Percentiles rank a stretch among this genome's conserved stretches.
Conservation (phyloP, 2,329 filamentous ascomycete genomes). For the Ascochyta fabae region DNA sequence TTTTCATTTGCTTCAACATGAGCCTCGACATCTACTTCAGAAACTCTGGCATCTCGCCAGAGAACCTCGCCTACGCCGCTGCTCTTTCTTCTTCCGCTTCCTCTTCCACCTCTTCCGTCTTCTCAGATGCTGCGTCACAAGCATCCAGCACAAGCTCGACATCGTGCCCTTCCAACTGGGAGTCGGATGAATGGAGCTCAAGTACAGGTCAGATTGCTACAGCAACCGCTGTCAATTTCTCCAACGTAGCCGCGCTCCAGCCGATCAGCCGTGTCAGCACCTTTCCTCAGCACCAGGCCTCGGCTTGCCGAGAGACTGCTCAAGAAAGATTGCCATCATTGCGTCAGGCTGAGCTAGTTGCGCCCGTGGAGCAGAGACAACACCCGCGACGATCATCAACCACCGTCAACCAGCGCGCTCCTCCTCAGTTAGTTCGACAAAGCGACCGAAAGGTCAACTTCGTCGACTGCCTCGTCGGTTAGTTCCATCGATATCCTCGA, state of each 20-base stretch:
- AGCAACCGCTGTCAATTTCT: constrained; percentile 31
- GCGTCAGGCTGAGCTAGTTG: constrained; percentile 49
- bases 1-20: constrained; percentile 45
- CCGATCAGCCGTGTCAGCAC: constrained; percentile 46
- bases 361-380: constrained; percentile 68
- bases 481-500: constrained; percentile 56
- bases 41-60: constrained; percentile 44
- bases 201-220: constrained; percentile 30
- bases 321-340: constrained; percentile 43
- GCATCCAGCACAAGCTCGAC: constrained; percentile 70
- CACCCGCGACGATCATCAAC: constrained; percentile 65
- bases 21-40: constrained; percentile 45
- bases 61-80: constrained; percentile 67
- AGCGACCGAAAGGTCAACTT: constrained; percentile 92
- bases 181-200: constrained; percentile 46
- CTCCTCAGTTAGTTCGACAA: constrained; percentile 82
- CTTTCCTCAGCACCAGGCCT: constrained; percentile 47
- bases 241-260: constrained; percentile 34
- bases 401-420: constrained; percentile 64
- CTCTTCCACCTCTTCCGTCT: constrained; percentile 77
- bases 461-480: constrained; percentile 97
- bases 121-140: constrained; percentile 72
- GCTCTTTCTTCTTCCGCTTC: constrained; percentile 77
- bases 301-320: constrained; percentile 45
- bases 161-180: constrained; percentile 65